These are phyloP conservation scores for Saturnispora hagleri DNA, from an alignment of 805 yeast genomes.

Conservation along the genomic window DNA sequence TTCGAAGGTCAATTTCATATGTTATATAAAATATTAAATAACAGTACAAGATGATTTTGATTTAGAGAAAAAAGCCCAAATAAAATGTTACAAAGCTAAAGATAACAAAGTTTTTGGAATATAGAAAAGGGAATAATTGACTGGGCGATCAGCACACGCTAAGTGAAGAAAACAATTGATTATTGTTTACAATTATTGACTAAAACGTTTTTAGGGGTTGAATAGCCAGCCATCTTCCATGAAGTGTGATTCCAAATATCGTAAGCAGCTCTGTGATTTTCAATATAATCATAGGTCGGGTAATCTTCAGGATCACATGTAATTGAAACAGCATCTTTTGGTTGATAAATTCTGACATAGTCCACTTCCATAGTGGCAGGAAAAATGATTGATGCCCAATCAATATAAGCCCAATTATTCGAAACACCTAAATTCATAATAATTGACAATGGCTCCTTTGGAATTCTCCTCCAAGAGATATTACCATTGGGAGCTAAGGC, in stretches of 20 bases:
- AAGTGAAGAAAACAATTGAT: too few species aligned
- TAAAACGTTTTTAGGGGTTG: slow-evolving; percentile 58
- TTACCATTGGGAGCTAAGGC: slow-evolving; percentile 90
- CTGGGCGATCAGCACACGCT: too few species aligned
- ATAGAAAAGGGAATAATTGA: background rate
- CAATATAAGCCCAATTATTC: slow-evolving; percentile 87
- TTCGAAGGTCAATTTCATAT: background rate
- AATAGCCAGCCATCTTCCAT: slow-evolving; percentile 72
- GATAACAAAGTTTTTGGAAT: background rate
- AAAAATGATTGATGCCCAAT: slow-evolving; percentile 74
- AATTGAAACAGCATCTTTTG: slow-evolving; percentile 44
- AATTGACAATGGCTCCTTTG: slow-evolving; percentile 91
- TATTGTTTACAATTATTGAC: slow-evolving; percentile 23
- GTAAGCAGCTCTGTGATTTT: slow-evolving; percentile 62
- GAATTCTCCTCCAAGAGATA: slow-evolving; percentile 68
- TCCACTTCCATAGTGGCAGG: slow-evolving; percentile 74
- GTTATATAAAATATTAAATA: too few species aligned
- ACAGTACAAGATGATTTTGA: too few species aligned
- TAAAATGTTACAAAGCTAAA: background rate
- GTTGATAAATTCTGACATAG: slow-evolving; percentile 89
- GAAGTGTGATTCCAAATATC: slow-evolving; percentile 55
- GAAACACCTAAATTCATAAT: slow-evolving; percentile 85
- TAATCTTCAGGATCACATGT: slow-evolving; percentile 83
- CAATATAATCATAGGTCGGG: slow-evolving; percentile 82
- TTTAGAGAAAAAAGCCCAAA: too few species aligned